Percentiles rank a stretch among this genome's conserved stretches.
These are phyloP conservation scores for Boeremia lycopersici DNA, from an alignment of 2,329 filamentous ascomycete species.

Conservation along the genomic window DNA sequence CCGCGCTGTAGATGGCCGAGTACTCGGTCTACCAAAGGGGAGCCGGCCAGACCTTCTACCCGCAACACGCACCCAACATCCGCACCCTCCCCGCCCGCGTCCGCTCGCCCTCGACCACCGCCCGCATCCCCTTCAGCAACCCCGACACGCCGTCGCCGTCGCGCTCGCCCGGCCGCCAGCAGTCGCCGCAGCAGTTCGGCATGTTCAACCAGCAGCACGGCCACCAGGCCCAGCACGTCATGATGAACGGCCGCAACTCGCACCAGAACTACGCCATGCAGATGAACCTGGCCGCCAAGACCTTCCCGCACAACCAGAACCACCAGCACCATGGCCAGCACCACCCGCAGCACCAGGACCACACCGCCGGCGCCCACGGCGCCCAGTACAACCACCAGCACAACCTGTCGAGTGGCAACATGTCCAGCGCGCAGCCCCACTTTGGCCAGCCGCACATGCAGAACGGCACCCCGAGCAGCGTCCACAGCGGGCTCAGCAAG, in stretches of 20 bases:
- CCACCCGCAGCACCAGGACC: constrained; percentile 66
- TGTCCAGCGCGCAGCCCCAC: constrained; percentile 69
- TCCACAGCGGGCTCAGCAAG: constrained; percentile 63
- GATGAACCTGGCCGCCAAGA: constrained; percentile 69
- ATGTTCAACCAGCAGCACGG: constrained; percentile 73
- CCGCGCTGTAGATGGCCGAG: constrained; percentile 67
- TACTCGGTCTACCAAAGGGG: constrained; percentile 66
- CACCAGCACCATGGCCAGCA: constrained; percentile 58
- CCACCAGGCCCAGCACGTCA: constrained; percentile 74
- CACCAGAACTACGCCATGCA: constrained; percentile 60
- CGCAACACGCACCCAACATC: constrained; percentile 58
- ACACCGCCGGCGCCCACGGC: constrained; percentile 58
- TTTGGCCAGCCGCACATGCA: constrained; percentile 65
- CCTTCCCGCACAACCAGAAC: constrained; percentile 65
- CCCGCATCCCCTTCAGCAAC: constrained; percentile 51
- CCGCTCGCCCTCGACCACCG: constrained; percentile 53
- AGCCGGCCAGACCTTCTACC: constrained; percentile 65
- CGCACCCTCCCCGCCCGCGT: constrained; percentile 54
- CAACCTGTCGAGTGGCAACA: constrained; percentile 64
- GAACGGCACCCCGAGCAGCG: constrained; percentile 62
- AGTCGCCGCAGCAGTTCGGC: constrained; percentile 57
- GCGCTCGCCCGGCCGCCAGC: constrained; percentile 60
- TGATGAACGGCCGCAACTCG: constrained; percentile 73
- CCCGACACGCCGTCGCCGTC: constrained; percentile 63
- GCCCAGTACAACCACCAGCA: constrained; percentile 66